phyloP scores from a whole-genome alignment of 352 stramenopile genomes.

The Phytophthora melonis region DNA sequence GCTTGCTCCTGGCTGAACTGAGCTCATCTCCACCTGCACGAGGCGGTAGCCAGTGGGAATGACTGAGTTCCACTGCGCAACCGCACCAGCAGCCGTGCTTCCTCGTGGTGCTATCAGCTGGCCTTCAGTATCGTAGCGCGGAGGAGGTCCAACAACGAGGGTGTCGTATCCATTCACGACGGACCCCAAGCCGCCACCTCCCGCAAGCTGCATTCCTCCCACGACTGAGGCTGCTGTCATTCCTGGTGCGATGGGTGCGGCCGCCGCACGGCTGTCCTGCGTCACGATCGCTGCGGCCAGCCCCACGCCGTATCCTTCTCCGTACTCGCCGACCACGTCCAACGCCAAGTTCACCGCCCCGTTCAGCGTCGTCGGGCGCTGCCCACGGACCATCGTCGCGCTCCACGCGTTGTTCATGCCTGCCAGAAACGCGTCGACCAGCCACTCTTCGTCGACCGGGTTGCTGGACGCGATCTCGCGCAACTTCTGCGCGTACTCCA shows the following conservation, averaged over 20 bases:
- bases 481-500: conserved; percentile 15
- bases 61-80: too few species aligned
- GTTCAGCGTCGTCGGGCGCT: neutral
- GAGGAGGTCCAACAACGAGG: too few species aligned
- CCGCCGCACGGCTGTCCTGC: neutral
- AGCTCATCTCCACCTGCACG: too few species aligned
- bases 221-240: neutral
- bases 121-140: too few species aligned
- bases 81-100: too few species aligned
- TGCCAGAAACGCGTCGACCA: neutral
- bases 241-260: neutral
- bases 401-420: conserved; percentile 9
- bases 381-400: conserved; percentile 3
- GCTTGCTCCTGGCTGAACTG: too few species aligned
- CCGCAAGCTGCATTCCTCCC: neutral
- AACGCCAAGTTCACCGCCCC: neutral
- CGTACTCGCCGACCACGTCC: neutral
- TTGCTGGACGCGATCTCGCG: neutral
- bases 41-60: too few species aligned
- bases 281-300: neutral
- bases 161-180: conserved; percentile 1
- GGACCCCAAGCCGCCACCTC: conserved; percentile 2
- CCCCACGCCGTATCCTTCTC: neutral
- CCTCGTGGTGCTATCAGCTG: too few species aligned
- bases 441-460: conserved; percentile 2